Evolutionary conservation across 2,329 filamentous ascomycete genomes (phyloP), one percentile per base, ranked within the genome.

Genomic region (Nemania sp.): DNA sequence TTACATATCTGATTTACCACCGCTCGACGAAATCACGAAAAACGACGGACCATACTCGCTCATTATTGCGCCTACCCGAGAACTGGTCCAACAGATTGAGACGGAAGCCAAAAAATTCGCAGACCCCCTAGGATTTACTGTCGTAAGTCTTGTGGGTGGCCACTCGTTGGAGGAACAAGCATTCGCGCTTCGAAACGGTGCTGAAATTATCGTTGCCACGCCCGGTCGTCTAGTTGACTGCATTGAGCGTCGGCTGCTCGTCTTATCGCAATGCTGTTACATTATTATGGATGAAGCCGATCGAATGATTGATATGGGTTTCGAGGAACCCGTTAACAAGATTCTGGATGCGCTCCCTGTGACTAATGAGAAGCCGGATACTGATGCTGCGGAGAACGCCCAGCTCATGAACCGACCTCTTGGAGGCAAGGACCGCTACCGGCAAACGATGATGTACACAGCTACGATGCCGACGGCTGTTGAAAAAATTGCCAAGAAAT

Each of bases 371-470:
- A 99, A 98, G 80, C 96, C 96, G 0, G 96, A 99, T 80, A 92
- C 89, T 0, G 95, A 98, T 13, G 93, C 93, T 61, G 96, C 96
- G 5, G 96, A 99, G 80, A 88, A 98, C 77, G 85, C 92, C 0
- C 84, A 87, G 64, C 89, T 91, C n/a, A 98, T 98, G 95, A 91
- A 90, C 74, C 87, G 89, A 66, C 92, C 92, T 75, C 82, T 97
- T 1, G 90, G 90, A 61, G 89, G 89, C 20, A 89, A 89, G 73
- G 91, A 94, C 75, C 88, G 92, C 24, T 98, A 98, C 82, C 87
- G 96, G 67, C 95, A 99, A 80, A 99, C 96, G 0, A 99, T 99
- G 96, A 99, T 99, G 96, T 99, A 98, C 88, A 98, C 96, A 72
- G 96, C 96, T 61, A 99, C 96, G 29, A 99, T 99, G 96, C 94